Conservation (phyloP, 768 basidiomycete genomes). For the Xerocomus spinulosus region DNA sequence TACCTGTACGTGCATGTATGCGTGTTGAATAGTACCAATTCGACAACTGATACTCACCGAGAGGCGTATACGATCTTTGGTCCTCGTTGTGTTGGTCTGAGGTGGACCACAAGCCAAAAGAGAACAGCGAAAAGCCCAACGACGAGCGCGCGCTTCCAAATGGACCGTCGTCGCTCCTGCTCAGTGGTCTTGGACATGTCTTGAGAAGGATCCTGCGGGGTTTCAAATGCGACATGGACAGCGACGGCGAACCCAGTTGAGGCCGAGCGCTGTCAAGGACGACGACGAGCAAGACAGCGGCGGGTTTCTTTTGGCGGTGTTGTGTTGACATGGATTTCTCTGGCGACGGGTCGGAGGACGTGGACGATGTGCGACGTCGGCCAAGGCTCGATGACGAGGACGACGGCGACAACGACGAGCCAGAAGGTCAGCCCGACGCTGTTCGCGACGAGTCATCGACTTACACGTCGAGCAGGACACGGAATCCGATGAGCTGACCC, state of each 20-base stretch:
- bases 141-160: constrained; percentile 46
- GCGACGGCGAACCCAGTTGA: too few species aligned
- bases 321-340: constrained; percentile 27
- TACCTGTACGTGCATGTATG: constrained; percentile 48
- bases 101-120: constrained; percentile 41
- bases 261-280: too few species aligned
- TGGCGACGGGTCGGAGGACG: constrained; percentile 27
- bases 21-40: not conserved
- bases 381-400: constrained; percentile 30
- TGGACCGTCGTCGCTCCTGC: too few species aligned
- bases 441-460: not conserved
- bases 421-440: constrained; percentile 10
- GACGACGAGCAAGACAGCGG: too few species aligned
- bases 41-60: constrained; percentile 41
- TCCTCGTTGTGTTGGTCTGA: constrained; percentile 21
- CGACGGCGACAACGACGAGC: constrained; percentile 28
- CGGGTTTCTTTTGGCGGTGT: too few species aligned
- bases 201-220: too few species aligned
- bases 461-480: constrained; percentile 21
- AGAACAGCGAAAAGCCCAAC: constrained; percentile 38
- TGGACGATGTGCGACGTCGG: too few species aligned
- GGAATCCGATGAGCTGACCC: constrained; percentile 33
- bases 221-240: too few species aligned
- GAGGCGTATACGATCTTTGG: constrained; percentile 56
- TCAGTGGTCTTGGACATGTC: too few species aligned